phyloP scores from a whole-genome alignment of 768 basidiomycete genomes.

The Mycena vitilis region DNA sequence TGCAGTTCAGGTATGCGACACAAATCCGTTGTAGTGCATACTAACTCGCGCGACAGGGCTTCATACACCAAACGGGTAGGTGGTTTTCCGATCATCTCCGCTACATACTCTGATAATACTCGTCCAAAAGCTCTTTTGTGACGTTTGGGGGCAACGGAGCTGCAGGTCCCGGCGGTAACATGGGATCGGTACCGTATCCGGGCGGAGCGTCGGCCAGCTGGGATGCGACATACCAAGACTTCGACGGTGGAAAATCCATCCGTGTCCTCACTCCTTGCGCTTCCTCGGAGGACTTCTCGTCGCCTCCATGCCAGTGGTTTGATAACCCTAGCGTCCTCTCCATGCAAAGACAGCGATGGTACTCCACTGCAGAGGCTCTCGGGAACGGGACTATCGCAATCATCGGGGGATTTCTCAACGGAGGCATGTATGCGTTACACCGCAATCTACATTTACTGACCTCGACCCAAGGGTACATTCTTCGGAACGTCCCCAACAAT shows the following conservation, averaged over 20 bases:
- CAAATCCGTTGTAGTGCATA: neutral
- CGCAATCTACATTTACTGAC: neutral
- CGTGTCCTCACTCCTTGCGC: slow-evolving; percentile 86
- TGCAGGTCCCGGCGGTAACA: slow-evolving; percentile 68
- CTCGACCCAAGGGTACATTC: slow-evolving; percentile 60
- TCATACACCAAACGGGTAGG: slow-evolving; percentile 73
- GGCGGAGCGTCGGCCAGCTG: slow-evolving; percentile 60
- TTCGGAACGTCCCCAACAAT: slow-evolving; percentile 74
- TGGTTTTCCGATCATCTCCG: neutral
- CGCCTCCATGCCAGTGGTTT: slow-evolving; percentile 74
- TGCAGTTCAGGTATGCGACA: slow-evolving; percentile 57
- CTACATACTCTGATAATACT: neutral
- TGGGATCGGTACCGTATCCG: slow-evolving; percentile 60
- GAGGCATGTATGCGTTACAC: slow-evolving; percentile 45
- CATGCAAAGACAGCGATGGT: slow-evolving; percentile 80
- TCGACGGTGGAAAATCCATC: slow-evolving; percentile 82
- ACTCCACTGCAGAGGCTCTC: slow-evolving; percentile 79
- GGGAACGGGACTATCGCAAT: slow-evolving; percentile 83
- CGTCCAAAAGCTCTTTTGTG: slow-evolving; percentile 61
- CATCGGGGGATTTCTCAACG: slow-evolving; percentile 83
- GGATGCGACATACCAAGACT: slow-evolving; percentile 79
- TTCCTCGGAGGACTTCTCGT: slow-evolving; percentile 56
- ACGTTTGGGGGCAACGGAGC: slow-evolving; percentile 86
- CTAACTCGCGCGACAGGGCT: slow-evolving; percentile 1
- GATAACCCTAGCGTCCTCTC: slow-evolving; percentile 68